Evolutionary conservation across 1,284 basidiomycete genomes (phyloP).

Genomic region (Ustilago lituana): DNA sequence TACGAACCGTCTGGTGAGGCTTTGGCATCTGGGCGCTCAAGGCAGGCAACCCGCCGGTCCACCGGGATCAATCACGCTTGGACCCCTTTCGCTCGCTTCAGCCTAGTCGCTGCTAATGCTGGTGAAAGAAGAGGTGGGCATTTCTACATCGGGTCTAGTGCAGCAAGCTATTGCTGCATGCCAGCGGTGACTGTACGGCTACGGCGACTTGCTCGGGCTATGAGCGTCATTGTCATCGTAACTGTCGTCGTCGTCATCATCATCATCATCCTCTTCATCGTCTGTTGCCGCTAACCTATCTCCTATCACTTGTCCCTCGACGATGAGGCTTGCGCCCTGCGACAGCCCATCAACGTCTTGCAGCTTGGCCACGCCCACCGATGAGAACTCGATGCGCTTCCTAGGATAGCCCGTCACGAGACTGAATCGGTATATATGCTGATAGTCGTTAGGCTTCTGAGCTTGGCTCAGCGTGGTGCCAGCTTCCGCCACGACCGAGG

Average conservation of each 20-base stretch:
- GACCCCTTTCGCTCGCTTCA: too few relatives aligned
- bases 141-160: too few relatives aligned
- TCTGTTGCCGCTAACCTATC: constrained; percentile 15
- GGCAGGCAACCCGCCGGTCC: too few relatives aligned
- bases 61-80: too few relatives aligned
- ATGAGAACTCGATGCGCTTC: constrained; percentile 25
- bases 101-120: too few relatives aligned
- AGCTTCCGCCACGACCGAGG: constrained; percentile 3
- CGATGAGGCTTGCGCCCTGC: constrained; percentile 55
- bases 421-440: constrained; percentile 50
- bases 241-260: constrained; percentile 29
- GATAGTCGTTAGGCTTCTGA: constrained; percentile 32
- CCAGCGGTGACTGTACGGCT: too few relatives aligned
- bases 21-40: too few relatives aligned
- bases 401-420: constrained; percentile 61
- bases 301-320: constrained; percentile 44
- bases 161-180: too few relatives aligned
- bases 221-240: not conserved
- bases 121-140: too few relatives aligned
- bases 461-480: not conserved
- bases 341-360: constrained; percentile 44
- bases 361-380: constrained; percentile 9
- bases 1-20: too few relatives aligned
- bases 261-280: constrained; percentile 36
- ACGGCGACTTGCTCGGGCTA: not conserved